Evolutionary conservation across 345 rosid genomes (phyloP), one percentile per base, ranked within the genome.

Genomic region (Euphorbia tirucalli): DNA sequence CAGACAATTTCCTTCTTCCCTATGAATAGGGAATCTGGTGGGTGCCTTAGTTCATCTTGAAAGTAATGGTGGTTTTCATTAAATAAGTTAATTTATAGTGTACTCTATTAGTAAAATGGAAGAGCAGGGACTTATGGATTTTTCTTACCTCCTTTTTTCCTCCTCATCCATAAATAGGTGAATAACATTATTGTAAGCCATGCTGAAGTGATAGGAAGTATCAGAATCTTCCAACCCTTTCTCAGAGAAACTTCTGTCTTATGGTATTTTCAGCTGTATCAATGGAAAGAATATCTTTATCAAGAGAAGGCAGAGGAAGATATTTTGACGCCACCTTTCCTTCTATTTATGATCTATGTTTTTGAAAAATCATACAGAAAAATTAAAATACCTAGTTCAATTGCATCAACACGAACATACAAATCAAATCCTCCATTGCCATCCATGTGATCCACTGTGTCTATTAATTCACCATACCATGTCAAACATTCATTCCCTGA

Each of bases 331-430:
- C n/a, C n/a, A n/a, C 52, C 52, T 13, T 46, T 46, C 4, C 3
- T 46, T 46, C 52, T 46, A 16, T 46, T 46, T 46, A 13, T 46
- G 52, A 16, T n/a, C n/a, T n/a, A n/a, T n/a, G n/a, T n/a, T n/a
- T n/a, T n/a, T n/a, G n/a, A n/a, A n/a, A n/a, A n/a, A n/a, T n/a
- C n/a, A n/a, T n/a, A n/a, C n/a, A n/a, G n/a, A n/a, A n/a, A n/a
- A n/a, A n/a, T n/a, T n/a, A n/a, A n/a, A n/a, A n/a, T 8, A 77
- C 75, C 80, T 58, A 66, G 27, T 60, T 71, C 75, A 56, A 44
- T 6, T 1, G 79, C 79, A 60, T 71, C 79, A 18, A 71, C 75
- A 0, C 79, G 52, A 58, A 76, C 72, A 39, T 71, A 59, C 24
- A 50, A 3, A 66, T 70, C 54, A n/a, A 37, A 3, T 25, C 48